A percentile compares a stretch with the other conserved stretches of the same genome.
Conservation (phyloP, 495 filamentous ascomycete species). For the Aspergillus coremiiformis region DNA sequence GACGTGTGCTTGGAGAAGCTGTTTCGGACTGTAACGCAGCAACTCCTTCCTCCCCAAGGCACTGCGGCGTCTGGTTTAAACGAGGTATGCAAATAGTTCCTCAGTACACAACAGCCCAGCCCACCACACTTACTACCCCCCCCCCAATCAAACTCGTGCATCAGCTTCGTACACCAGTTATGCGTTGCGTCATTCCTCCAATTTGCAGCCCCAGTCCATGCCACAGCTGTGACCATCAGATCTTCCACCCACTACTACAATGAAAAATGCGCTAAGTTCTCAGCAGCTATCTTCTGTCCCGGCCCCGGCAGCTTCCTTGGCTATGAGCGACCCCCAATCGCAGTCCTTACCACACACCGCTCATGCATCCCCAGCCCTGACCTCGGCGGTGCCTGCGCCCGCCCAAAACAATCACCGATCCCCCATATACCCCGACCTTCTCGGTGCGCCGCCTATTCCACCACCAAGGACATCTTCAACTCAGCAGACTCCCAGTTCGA, state of each 20-base stretch:
- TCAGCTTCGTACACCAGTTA: constrained; percentile 41
- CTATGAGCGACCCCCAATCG: constrained; percentile 39
- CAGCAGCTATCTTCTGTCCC: constrained; percentile 24
- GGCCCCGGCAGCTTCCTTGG: constrained; percentile 33
- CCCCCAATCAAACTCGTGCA: not conserved
- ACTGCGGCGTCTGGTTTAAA: constrained; percentile 19
- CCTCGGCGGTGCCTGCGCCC: constrained; percentile 21
- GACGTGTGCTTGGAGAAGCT: constrained; percentile 23
- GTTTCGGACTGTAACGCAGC: constrained; percentile 31
- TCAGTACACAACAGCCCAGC: not conserved
- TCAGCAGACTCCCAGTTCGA: constrained; percentile 33
- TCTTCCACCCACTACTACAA: not conserved
- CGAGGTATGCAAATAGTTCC: constrained; percentile 19
- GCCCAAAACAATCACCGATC: constrained; percentile 28
- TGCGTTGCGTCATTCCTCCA: constrained; percentile 40
- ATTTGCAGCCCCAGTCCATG: constrained; percentile 42
- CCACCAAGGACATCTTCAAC: constrained; percentile 41
- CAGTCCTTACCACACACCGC: constrained; percentile 30
- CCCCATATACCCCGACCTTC: constrained; percentile 31
- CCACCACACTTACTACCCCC: constrained; percentile 26
- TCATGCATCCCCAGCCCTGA: constrained; percentile 27
- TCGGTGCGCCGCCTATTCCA: constrained; percentile 35
- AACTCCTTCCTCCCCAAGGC: constrained; percentile 15
- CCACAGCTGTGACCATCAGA: constrained; percentile 16
- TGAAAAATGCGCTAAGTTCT: constrained; percentile 20